phyloP scores from a whole-genome alignment of 805 yeast species.

The Sugiyamaella marilandica region DNA sequence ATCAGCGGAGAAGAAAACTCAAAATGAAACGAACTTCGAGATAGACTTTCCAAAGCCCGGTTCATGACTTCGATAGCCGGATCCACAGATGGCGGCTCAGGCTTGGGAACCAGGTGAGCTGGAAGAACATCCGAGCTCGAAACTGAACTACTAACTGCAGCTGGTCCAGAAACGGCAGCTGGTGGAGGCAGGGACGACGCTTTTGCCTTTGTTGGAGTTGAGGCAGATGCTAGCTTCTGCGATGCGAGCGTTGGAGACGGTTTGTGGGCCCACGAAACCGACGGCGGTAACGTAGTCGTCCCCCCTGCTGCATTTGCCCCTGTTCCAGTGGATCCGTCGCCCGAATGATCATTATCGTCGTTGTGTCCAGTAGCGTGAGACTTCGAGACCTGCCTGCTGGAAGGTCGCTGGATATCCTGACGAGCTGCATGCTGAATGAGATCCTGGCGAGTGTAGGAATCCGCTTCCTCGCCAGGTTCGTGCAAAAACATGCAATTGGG shows the following conservation, averaged over 20 bases:
- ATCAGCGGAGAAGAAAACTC: constrained; percentile 25
- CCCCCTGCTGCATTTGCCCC: constrained; percentile 2
- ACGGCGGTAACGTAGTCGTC: constrained; percentile 55
- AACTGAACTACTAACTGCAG: constrained; percentile 22
- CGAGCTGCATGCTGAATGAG: constrained; percentile 48
- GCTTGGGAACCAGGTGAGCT: constrained; percentile 17
- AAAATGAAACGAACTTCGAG: constrained; percentile 23
- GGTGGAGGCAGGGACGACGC: constrained; percentile 36
- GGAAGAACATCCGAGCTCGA: constrained; percentile 25
- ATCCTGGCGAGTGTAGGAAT: constrained; percentile 86
- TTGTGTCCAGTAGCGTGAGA: background rate
- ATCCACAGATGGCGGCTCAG: constrained; percentile 13
- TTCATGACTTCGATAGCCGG: constrained; percentile 17
- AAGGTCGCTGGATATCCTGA: constrained; percentile 22
- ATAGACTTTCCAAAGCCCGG: constrained; percentile 20
- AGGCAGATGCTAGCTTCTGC: constrained; percentile 17
- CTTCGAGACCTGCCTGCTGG: constrained; percentile 3
- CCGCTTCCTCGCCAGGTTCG: constrained; percentile 99
- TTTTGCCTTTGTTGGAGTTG: constrained; percentile 11
- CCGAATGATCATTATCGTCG: background rate
- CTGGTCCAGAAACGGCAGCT: background rate
- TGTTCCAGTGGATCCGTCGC: background rate
- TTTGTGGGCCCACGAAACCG: constrained; percentile 61
- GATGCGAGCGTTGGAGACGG: constrained; percentile 29
- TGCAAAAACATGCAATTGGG: constrained; percentile 98